Evolutionary conservation across 2,329 filamentous ascomycete genomes (phyloP), one percentile per base, ranked within the genome.

Genomic region (Orbilia quercus): DNA sequence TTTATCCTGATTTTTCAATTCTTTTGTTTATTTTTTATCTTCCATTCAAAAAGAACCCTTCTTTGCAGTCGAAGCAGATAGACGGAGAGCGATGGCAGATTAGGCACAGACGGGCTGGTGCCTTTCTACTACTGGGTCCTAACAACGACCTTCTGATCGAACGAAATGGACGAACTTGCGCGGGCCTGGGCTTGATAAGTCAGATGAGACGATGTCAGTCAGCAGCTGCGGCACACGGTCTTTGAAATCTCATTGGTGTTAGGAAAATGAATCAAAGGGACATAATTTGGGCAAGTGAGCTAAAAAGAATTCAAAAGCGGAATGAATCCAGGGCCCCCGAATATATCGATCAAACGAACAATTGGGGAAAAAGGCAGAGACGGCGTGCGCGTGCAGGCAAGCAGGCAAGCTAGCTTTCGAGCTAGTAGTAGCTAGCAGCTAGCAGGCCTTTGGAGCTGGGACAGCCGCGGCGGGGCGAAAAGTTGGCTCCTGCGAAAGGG

Each of bases 181-280:
- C 60, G 69, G 67, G 60, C 60, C 60, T 73, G 60, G 69, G 18
- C 47, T 60, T 48, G 45, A 55, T 54, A 54, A 50, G 60, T 58
- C 54, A 73, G 53, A 66, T 66, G 60, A 66, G 60, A 73, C 60
- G 50, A 73, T 54, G 36, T 55, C 53, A 60, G 67, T 72, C 54
- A 72, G 67, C 59, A 72, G 60, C 54, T 73, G 69, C 55, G 58
- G 54, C 69, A 66, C 60, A 59, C 54, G 53, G 66, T 60, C 67
- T 72, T 47, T 65, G 44, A 31, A 36, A 53, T 59, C 60, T 66
- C 28, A 73, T 73, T 73, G 67, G 67, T 73, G 69, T 73, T 55
- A 48, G 69, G 60, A 65, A n/a, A 65, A 66, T 55, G 54, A 73
- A 66, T 62, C 69, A 66, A 66, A 73, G 42, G 54, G 60, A 57